Base-by-base conservation (phyloP, 345 rosid genomes). In the Tarenaya hassleriana region DNA sequence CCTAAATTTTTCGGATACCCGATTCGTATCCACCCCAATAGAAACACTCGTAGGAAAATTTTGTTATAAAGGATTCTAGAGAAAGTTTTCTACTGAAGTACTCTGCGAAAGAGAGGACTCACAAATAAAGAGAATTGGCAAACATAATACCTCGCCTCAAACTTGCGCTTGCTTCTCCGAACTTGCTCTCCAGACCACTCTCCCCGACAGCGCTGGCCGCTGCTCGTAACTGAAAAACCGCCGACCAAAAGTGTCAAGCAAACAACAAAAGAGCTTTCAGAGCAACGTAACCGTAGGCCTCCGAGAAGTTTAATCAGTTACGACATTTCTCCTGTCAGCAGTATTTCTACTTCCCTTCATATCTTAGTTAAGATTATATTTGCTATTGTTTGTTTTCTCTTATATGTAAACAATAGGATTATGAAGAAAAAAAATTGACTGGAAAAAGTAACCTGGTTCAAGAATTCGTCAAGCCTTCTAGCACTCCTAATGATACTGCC, bases 161-260 rank as follows among this genome's bases (percentile, higher is more conserved):
- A 76, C 90, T 85, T 62, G 79, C 91, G 44, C 99, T 79, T 52
- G 97, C 99, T 14, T 86, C 91, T 33, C 73, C 84, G 67, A 86
- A 94, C 73, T 94, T 94, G 11, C 52, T 75, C 58, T 79, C 96
- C 49, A 91, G 61, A 68, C 56, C 64, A 27, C 59, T 75, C 57
- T 92, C 95, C 59, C 99, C 99, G 13, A 88, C 97, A 12, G 95
- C 97, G 32, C 75, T 75, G 42, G 97, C 95, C 67, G 99, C 97
- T 51, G 89, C 86, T 41, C 69, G 70, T 69, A 91, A 67, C 96
- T 87, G 77, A 27, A 60, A 38, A 42, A 44, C n/a, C n/a, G n/a
- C n/a, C n/a, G 32, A 7, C 42, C 49, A 45, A 46, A 58, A 47
- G 14, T 38, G 55, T 21, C 43, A 46, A 7, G 1, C 1, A 41